These are phyloP conservation scores for Scedosporium minutisporum DNA, from an alignment of 2,329 filamentous ascomycete species.

Conservation along the genomic window DNA sequence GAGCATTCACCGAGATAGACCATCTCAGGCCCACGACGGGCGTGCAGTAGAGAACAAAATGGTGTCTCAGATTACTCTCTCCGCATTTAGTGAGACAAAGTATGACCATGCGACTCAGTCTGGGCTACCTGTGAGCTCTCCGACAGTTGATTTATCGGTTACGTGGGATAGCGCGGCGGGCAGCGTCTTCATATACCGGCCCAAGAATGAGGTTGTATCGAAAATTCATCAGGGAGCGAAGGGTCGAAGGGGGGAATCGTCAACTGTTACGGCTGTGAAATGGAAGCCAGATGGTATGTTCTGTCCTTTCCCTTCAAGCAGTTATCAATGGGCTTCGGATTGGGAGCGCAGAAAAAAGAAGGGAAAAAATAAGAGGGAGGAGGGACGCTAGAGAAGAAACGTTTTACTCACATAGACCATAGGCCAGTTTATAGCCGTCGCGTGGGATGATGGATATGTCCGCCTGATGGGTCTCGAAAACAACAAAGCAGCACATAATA, in stretches of 20 bases:
- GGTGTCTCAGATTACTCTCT: constrained; percentile 24
- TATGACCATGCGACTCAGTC: constrained; percentile 45
- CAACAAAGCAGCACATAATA: constrained; percentile 70
- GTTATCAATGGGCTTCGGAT: neutral
- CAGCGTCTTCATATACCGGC: constrained; percentile 65
- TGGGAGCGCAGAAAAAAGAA: no score
- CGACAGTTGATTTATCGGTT: constrained; percentile 74
- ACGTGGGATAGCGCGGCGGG: constrained; percentile 57
- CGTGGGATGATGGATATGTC: constrained; percentile 72
- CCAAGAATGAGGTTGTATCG: constrained; percentile 60
- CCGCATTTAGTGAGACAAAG: constrained; percentile 46
- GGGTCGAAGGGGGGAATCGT: constrained; percentile 28
- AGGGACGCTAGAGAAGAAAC: neutral
- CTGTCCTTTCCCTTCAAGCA: neutral
- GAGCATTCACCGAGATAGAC: no score
- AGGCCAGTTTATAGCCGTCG: constrained; percentile 72
- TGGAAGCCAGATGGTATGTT: constrained; percentile 61
- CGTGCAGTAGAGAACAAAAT: constrained; percentile 6
- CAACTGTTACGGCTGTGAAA: constrained; percentile 34
- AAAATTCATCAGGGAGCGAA: constrained; percentile 37
- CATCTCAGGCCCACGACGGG: neutral
- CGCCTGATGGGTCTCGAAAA: constrained; percentile 71
- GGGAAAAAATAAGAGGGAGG: neutral
- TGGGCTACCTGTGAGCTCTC: constrained; percentile 63
- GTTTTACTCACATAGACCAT: constrained; percentile 9